Conservation (phyloP, 495 filamentous ascomycete genomes). For the Astrothelium subdiscretum region DNA sequence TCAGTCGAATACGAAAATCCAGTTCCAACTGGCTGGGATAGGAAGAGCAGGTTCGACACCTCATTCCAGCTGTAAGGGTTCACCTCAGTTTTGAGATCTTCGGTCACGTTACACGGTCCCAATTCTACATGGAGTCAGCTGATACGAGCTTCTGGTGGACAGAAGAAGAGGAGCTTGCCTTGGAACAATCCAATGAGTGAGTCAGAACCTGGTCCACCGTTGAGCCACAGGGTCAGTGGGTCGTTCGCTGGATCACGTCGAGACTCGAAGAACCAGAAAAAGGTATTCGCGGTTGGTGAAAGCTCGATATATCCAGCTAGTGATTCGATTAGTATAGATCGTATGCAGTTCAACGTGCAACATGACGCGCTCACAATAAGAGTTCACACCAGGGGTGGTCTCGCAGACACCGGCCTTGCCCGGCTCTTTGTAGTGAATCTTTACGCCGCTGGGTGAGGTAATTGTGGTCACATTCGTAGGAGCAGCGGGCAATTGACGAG, state of each 20-base stretch:
- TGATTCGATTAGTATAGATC: neutral
- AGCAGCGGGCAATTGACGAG: conserved; percentile 22
- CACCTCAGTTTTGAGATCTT: conserved; percentile 38
- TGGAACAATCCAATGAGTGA: conserved; percentile 64
- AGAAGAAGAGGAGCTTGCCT: conserved; percentile 32
- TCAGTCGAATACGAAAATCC: conserved; percentile 46
- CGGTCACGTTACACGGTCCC: conserved; percentile 46
- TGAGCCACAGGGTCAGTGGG: conserved; percentile 25
- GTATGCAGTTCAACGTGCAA: no score
- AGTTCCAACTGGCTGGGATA: conserved; percentile 55
- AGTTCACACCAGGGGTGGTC: conserved; percentile 27
- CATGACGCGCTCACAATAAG: conserved; percentile 7
- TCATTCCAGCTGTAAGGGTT: conserved; percentile 62
- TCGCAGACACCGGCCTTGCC: conserved; percentile 37
- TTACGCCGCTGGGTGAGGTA: conserved; percentile 43
- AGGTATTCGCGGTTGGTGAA: conserved; percentile 10
- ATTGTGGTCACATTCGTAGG: conserved; percentile 46
- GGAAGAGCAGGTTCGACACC: conserved; percentile 61
- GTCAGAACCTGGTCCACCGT: conserved; percentile 44
- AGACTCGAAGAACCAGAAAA: conserved; percentile 24
- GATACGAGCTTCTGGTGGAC: neutral
- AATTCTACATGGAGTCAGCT: conserved; percentile 31
- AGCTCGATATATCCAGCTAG: conserved; percentile 18
- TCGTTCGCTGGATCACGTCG: conserved; percentile 14
- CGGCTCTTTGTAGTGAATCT: conserved; percentile 43